These are phyloP conservation scores for Fusarium pilosicola DNA, from an alignment of 2,329 filamentous ascomycete genomes.

Conservation along the genomic window DNA sequence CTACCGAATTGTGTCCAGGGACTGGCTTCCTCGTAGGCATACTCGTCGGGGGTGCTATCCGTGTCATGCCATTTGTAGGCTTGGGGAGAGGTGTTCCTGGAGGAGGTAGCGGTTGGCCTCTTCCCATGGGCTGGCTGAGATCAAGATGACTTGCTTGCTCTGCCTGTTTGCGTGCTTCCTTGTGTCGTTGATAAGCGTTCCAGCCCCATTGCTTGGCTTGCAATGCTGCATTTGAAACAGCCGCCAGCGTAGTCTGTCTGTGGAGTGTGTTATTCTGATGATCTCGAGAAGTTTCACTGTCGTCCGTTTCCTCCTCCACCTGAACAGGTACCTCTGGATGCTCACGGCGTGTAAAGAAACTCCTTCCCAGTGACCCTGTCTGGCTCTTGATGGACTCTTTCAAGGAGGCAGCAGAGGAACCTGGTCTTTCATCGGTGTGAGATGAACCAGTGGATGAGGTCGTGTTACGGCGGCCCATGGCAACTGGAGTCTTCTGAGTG, in stretches of 20 bases:
- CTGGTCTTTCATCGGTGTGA: constrained; percentile 35
- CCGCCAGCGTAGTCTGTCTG: constrained; percentile 60
- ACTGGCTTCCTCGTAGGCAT: constrained; percentile 74
- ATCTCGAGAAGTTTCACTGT: constrained; percentile 51
- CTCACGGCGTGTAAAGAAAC: constrained; percentile 54
- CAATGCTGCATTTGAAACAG: constrained; percentile 65
- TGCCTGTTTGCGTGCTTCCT: constrained; percentile 52
- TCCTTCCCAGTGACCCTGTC: constrained; percentile 51
- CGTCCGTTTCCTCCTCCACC: constrained; percentile 49
- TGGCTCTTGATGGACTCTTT: constrained; percentile 55
- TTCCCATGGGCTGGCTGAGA: constrained; percentile 77
- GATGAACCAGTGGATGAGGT: constrained; percentile 51
- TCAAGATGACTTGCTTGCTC: constrained; percentile 53
- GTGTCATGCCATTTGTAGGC: constrained; percentile 69
- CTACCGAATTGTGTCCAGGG: constrained; percentile 43
- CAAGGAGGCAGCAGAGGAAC: constrained; percentile 48
- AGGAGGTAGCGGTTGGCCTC: constrained; percentile 83
- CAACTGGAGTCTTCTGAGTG: constrained; percentile 42
- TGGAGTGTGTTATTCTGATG: constrained; percentile 33
- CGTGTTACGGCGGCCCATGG: constrained; percentile 50
- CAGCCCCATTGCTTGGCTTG: constrained; percentile 69
- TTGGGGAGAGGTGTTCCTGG: constrained; percentile 80
- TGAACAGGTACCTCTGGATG: constrained; percentile 48
- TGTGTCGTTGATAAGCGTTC: constrained; percentile 64
- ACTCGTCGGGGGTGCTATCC: constrained; percentile 62